Evolutionary conservation across 2,329 filamentous ascomycete species (phyloP), one percentile per base, ranked within the genome.

Genomic region (Pleomassaria siparia): DNA sequence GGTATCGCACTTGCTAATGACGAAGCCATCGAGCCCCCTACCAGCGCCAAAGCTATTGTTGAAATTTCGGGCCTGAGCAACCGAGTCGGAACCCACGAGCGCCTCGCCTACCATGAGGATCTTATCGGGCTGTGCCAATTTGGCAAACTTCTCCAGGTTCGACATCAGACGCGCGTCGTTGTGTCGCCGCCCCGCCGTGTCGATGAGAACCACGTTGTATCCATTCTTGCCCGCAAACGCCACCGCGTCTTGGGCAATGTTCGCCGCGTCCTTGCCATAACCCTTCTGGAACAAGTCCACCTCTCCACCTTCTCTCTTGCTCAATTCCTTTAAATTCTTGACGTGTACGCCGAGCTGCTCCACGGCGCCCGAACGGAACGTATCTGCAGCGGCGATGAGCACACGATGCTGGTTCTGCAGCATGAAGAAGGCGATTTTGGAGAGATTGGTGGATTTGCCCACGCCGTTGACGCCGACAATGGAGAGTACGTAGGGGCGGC

Each of bases 381-480:
- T 99, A 71, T 99, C 92, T 60, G 89, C 94, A 9, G 94, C 92
- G 12, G 90, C 92, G 57, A 99, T 89, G 47, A 99, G 81, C 13
- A 99, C 91, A 65, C 88, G 88, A 77, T 96, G 95, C 69, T 95
- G 91, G 77, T 99, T 99, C 72, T 99, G 92, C 25, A 99, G 79
- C 29, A 99, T 79, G 76, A 99, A 99, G 75, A 94, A 99, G 72
- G 91, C 95, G 58, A 99, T 96, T 73, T 99, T 99, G 71, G 89
- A 92, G 29, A 99, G 80, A 68, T 96, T 97, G 43, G 94, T 99
- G 13, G 91, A 96, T 76, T 99, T 99, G 66, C 94, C 94, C 29
- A 99, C 94, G 44, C 94, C 94, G 70, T 99, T 99, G 67, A 99
- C 94, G 53, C 94, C 94, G 35, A 99, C 94, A 52, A 99, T 96